Percentiles rank a stretch among this genome's conserved stretches.
Evolutionary conservation across 805 yeast genomes (phyloP).

Genomic region (Starmerella sirachaensis): DNA sequence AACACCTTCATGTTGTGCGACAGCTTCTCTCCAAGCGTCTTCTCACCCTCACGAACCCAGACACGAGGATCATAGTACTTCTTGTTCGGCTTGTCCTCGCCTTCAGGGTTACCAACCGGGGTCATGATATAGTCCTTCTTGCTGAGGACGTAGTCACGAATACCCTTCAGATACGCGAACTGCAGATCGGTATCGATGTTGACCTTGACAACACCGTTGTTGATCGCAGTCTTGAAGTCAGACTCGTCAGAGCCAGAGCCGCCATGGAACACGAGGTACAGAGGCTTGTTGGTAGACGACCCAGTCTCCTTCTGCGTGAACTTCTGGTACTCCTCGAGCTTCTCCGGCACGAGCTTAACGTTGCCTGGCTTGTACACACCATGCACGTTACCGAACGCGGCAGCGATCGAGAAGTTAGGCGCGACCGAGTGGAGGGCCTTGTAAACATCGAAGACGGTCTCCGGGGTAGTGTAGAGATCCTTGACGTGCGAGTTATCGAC

Average conservation of each 20-base stretch:
- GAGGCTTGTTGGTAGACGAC: conserved; percentile 48
- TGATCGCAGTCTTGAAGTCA: conserved; percentile 86
- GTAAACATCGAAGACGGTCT: conserved; percentile 85
- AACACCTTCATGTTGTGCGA: conserved; percentile 71
- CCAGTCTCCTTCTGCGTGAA: conserved; percentile 64
- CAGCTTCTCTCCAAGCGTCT: conserved; percentile 87
- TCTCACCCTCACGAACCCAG: conserved; percentile 99
- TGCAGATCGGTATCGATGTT: conserved; percentile 99
- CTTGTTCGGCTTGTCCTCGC: conserved; percentile 98
- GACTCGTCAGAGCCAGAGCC: conserved; percentile 94
- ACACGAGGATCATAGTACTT: conserved; percentile 99
- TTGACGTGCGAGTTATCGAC: conserved; percentile 95
- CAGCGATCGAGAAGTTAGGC: conserved; percentile 98
- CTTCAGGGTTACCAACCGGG: conserved; percentile 98
- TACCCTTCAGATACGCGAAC: conserved; percentile 92
- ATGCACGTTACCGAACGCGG: conserved; percentile 98
- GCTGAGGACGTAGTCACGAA: conserved; percentile 90
- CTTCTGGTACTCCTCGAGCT: conserved; percentile 90
- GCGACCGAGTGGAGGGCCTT: conserved; percentile 80
- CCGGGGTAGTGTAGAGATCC: conserved; percentile 84
- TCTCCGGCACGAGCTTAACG: conserved; percentile 81
- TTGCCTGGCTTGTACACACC: conserved; percentile 99
- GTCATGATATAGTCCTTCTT: conserved; percentile 88
- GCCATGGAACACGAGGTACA: conserved; percentile 99
- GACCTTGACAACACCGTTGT: conserved; percentile 94